These are phyloP conservation scores for Erodium trifolium DNA, from an alignment of 441 rosid genomes.

Conservation along the genomic window DNA sequence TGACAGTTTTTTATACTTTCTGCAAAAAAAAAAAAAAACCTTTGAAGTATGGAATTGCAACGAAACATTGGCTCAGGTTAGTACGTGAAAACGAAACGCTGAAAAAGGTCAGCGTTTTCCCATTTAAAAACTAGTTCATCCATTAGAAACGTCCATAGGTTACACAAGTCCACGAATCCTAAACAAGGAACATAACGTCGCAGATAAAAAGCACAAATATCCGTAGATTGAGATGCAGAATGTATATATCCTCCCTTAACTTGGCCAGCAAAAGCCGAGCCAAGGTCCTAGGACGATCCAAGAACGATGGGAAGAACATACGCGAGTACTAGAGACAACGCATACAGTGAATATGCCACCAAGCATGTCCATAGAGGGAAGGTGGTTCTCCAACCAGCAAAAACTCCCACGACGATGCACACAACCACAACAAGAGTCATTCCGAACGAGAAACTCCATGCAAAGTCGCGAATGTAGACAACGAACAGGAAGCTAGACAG, in stretches of 20 bases:
- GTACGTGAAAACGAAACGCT: too few relatives aligned
- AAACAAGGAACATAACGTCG: too few relatives aligned
- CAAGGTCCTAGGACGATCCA: neutral
- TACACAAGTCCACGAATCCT: too few relatives aligned
- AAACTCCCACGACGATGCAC: neutral
- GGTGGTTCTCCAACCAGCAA: conserved; percentile 7
- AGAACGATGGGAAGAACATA: neutral
- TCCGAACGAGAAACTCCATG: neutral
- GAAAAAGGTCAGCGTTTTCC: too few relatives aligned
- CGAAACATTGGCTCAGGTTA: too few relatives aligned
- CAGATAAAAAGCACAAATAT: too few relatives aligned
- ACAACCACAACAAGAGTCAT: neutral
- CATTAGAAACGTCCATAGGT: too few relatives aligned
- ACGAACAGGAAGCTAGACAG: neutral
- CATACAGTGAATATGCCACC: neutral
- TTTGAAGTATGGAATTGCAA: too few relatives aligned
- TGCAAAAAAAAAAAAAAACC: too few relatives aligned
- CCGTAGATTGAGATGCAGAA: neutral
- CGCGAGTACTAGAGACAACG: neutral
- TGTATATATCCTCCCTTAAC: neutral
- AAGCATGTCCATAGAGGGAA: conserved; percentile 4
- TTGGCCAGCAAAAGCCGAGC: neutral
- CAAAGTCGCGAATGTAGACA: neutral
- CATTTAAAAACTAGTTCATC: too few relatives aligned
- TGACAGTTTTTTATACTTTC: too few relatives aligned